Base-by-base conservation (phyloP, 495 filamentous ascomycete species). In the Diplogelasinospora grovesii region DNA sequence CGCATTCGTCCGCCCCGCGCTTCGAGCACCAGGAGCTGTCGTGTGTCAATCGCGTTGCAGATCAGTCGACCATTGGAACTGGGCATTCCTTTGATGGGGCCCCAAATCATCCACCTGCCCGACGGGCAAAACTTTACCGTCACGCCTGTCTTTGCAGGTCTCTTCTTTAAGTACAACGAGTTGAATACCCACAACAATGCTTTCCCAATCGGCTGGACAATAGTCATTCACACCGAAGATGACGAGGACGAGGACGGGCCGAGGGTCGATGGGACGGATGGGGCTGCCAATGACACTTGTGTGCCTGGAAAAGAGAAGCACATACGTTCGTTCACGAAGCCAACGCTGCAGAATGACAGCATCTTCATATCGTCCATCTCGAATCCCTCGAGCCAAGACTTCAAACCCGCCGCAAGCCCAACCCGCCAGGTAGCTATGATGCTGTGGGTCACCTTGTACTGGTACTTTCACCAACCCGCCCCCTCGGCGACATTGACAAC, bases 371-470 rank as follows among this genome's bases (percentile, higher is more conserved):
- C 86, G 13, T 89, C 84, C 43, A 90, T 94, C 48, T 89, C 86
- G 33, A 88, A 79, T 46, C 86, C 89, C 0, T 83, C 82, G 33
- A 83, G 69, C 50, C 75, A 57, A 50, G 86, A 94, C 32, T 93
- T 82, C 71, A 86, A 85, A 49, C 79, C 86, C 1, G 73, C 78
- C 8, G 76, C 63, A 19, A 93, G 87, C 32, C 86, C 85, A 1
- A 89, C 87, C 0, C 69, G 89, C 22, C 85, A 89, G 62, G 82
- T 94, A 42, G 89, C 89, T 42, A 85, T 94, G 85, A 90, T 95
- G 86, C 75, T 97, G 5, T 98, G 90, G 88, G 78, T 86, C 20
- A 89, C 86, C 1, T 64, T 97, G 22, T 93, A 83, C 62, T 97
- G 93, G 93, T 98, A 97, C 65, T 98, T 97, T 57, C 89, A 96